Conservation (phyloP, 2,329 filamentous ascomycete genomes). For the Monosporascus sp. region DNA sequence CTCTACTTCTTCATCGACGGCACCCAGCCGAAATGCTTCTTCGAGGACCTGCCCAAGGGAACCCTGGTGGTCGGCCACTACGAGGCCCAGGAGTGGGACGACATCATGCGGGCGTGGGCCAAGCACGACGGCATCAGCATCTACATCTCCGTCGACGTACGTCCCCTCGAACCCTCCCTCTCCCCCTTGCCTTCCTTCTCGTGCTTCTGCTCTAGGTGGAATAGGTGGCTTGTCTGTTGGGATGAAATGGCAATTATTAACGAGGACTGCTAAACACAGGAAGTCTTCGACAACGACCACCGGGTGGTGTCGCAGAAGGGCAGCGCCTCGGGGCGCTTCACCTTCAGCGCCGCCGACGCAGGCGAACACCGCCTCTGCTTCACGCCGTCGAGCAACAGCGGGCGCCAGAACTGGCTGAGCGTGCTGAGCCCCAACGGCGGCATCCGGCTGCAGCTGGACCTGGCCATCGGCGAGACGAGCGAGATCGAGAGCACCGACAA, state of each 20-base stretch:
- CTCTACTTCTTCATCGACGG: conserved; percentile 96
- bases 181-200: background rate
- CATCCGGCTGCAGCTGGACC: conserved; percentile 79
- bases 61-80: conserved; percentile 94
- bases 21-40: conserved; percentile 86
- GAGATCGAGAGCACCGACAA: conserved; percentile 93
- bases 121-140: conserved; percentile 74
- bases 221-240: too few species aligned
- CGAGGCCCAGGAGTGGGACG: conserved; percentile 78
- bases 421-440: conserved; percentile 62
- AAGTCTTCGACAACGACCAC: conserved; percentile 97
- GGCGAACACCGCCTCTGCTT: conserved; percentile 97
- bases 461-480: conserved; percentile 91
- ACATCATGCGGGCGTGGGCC: conserved; percentile 61
- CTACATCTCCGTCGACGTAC: conserved; percentile 83
- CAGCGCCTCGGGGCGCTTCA: conserved; percentile 74
- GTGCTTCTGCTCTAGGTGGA: too few species aligned
- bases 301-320: conserved; percentile 88
- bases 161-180: conserved; percentile 19
- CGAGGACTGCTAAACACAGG: conserved; percentile 39
- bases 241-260: too few species aligned
- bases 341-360: conserved; percentile 90
- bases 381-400: conserved; percentile 70
- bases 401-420: conserved; percentile 67
- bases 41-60: conserved; percentile 95